Base-by-base conservation (phyloP, 73 alveolate species). In the Stentor roeselii region DNA sequence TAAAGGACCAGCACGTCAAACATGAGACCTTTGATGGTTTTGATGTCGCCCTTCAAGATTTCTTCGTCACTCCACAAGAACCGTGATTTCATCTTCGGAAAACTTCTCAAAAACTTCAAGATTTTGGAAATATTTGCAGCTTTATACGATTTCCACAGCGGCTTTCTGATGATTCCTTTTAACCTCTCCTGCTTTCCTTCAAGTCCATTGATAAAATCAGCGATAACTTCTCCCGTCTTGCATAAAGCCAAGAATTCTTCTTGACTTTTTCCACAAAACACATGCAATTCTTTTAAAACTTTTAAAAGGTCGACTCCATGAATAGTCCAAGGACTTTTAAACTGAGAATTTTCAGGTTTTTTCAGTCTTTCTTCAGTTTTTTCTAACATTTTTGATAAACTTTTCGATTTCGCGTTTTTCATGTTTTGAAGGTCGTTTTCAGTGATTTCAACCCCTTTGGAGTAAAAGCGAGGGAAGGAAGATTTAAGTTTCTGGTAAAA, bases 131-230 rank as follows among this genome's bases (percentile, higher is more conserved):
- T 60, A 76, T 91, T 91, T 3, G 90, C 83, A 21, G 40, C 36
- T 34, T 84, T 91, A 1, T 67, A 27, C 30, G 96, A 78, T 39
- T 85, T 60, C 41, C 82, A 83, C 75, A 60, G 84, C 36, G 96
- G 93, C 42, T 87, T 91, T 67, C 93, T 83, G n/a, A 86, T 89
- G 36, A 91, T 83, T 39, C 96, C 96, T 59, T 91, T 91, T 0
- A 91, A 60, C 14, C 80, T 87, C 14, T 88, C 84, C 37, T 84
- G 42, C 41, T 32, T 67, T 67, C 80, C 85, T 76, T 87, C 82
- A 6, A 82, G 42, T 50, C 89, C 91, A 38, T 84, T 87, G 3
- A 88, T 42, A 1, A 91, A 59, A 61, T 87, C 96, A 67, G 89
- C 86, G 60, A 91, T 78, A 27, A 91, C 39, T 27, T 86, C 96